Evolutionary conservation across 805 yeast species (phyloP).

Genomic region (Starmerella apicola): DNA sequence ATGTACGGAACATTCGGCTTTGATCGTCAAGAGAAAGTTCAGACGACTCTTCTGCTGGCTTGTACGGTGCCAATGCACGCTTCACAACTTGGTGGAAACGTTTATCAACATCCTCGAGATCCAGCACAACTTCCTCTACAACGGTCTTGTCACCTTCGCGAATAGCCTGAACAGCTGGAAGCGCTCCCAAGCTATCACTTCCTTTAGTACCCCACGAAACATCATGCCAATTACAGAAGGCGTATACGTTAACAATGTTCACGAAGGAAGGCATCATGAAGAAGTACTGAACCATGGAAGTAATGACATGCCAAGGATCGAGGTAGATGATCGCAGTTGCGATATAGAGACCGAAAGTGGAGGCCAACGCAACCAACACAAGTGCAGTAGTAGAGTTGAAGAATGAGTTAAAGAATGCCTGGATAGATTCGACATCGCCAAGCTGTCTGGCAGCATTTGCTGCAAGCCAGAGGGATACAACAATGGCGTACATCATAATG

Average conservation of each 20-base stretch:
- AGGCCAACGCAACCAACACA: conserved; percentile 46
- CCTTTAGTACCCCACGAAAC: conserved; percentile 71
- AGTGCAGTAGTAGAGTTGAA: conserved; percentile 38
- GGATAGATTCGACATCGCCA: conserved; percentile 16
- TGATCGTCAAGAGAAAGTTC: conserved; percentile 27
- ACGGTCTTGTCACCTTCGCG: conserved; percentile 43
- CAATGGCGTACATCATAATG: conserved; percentile 46
- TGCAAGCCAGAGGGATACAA: conserved; percentile 48
- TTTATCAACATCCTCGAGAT: conserved; percentile 41
- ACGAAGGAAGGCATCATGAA: conserved; percentile 29
- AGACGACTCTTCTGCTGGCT: conserved; percentile 27
- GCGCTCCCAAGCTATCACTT: conserved; percentile 39
- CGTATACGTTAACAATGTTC: conserved; percentile 48
- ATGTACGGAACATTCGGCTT: conserved; percentile 32
- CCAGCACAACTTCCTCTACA: conserved; percentile 39
- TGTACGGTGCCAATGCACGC: conserved; percentile 41
- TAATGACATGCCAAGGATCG: conserved; percentile 57
- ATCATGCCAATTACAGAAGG: conserved; percentile 61
- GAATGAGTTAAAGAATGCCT: conserved; percentile 25
- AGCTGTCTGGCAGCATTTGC: conserved; percentile 37
- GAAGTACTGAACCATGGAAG: conserved; percentile 35
- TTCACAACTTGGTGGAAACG: conserved; percentile 36
- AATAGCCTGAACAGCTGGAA: conserved; percentile 40
- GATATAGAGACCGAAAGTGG: conserved; percentile 52
- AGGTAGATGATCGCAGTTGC: conserved; percentile 45